Evolutionary conservation across 768 basidiomycete species (phyloP).

Genomic region (Galerina marginata): DNA sequence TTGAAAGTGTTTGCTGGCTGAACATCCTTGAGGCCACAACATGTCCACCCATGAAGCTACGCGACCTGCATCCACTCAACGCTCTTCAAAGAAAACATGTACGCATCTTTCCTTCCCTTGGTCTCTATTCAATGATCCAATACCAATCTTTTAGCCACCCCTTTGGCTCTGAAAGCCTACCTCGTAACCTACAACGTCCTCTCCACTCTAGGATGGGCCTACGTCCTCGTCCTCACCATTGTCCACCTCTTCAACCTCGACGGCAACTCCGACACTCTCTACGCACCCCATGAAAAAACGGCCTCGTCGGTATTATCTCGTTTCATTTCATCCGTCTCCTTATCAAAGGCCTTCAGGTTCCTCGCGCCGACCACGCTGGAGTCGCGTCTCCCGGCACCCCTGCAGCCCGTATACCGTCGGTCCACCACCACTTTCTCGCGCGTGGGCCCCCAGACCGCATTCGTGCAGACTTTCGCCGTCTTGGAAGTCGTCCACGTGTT

Average conservation of each 20-base stretch:
- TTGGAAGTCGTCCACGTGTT: constrained; percentile 86
- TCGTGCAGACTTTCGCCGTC: constrained; percentile 83
- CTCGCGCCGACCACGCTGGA: constrained; percentile 32
- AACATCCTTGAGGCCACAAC: not conserved
- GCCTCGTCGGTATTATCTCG: constrained; percentile 44
- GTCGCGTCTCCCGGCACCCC: constrained; percentile 41
- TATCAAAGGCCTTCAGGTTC: constrained; percentile 36
- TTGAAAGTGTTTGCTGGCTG: no score
- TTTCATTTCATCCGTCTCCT: constrained; percentile 40
- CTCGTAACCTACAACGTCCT: constrained; percentile 79
- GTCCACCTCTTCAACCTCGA: constrained; percentile 53
- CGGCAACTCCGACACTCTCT: constrained; percentile 37
- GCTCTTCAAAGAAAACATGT: no score
- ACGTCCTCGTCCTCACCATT: constrained; percentile 65
- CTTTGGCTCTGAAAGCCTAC: constrained; percentile 55
- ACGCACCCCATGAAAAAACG: constrained; percentile 24
- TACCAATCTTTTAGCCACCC: constrained; percentile 23
- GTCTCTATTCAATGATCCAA: not conserved
- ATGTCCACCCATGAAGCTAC: not conserved
- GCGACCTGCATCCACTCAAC: no score
- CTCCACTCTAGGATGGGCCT: constrained; percentile 77
- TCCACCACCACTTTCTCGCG: constrained; percentile 63
- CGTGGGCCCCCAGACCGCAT: constrained; percentile 63
- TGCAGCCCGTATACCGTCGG: constrained; percentile 53
- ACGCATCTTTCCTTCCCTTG: not conserved